A percentile compares a stretch with the other conserved stretches of the same genome.
Evolutionary conservation across 805 yeast genomes (phyloP).

Genomic region (Brettanomyces sp.): DNA sequence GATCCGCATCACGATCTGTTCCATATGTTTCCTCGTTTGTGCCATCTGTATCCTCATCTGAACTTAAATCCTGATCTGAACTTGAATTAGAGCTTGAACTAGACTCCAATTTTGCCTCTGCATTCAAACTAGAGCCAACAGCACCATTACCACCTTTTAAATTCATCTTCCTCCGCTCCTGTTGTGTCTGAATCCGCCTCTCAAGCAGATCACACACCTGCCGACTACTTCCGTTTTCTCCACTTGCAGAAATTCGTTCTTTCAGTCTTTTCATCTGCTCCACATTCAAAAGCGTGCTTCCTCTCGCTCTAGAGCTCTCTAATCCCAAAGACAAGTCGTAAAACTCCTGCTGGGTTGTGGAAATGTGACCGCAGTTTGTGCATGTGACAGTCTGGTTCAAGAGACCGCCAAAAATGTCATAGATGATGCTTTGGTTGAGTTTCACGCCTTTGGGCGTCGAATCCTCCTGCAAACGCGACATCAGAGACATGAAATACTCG

Average conservation of each 20-base stretch:
- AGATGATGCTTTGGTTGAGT: conserved; percentile 69
- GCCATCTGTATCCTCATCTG: too few relatives aligned
- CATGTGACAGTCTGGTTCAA: conserved; percentile 81
- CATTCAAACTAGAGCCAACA: too few relatives aligned
- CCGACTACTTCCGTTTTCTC: conserved; percentile 16
- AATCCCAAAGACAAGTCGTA: conserved; percentile 85
- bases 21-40: too few relatives aligned
- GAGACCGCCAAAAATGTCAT: conserved; percentile 91
- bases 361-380: conserved; percentile 68
- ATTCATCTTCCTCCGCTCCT: conserved; percentile 14
- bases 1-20: too few relatives aligned
- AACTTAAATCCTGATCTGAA: too few relatives aligned
- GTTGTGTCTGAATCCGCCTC: conserved; percentile 16
- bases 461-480: conserved; percentile 85
- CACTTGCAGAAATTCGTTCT: conserved; percentile 20
- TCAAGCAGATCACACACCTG: conserved; percentile 21
- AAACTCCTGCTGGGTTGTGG: conserved; percentile 85
- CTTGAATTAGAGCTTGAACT: too few relatives aligned
- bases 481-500: conserved; percentile 89
- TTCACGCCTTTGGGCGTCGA: conserved; percentile 85
- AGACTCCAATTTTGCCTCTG: too few relatives aligned
- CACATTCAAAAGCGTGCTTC: conserved; percentile 21
- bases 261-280: conserved; percentile 18
- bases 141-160: neutral
- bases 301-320: conserved; percentile 38